Base-by-base conservation (phyloP, 495 filamentous ascomycete genomes). In the Aspergillus homomorphus region DNA sequence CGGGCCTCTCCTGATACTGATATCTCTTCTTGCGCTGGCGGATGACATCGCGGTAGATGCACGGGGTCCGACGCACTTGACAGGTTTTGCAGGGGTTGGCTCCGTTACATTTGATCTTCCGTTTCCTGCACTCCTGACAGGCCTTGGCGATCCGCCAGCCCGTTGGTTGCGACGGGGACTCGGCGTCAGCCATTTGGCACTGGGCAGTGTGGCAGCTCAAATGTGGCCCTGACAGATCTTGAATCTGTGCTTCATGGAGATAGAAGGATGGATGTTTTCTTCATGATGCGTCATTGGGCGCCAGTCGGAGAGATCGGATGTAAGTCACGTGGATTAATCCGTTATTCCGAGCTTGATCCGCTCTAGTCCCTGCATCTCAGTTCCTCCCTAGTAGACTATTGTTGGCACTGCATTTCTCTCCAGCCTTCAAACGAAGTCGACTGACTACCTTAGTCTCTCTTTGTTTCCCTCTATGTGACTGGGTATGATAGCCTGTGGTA, bases 41-140 rank as follows among this genome's bases (percentile, higher is more conserved):
- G 52, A 72, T 73, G 15, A 75, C 63, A 8, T 76, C 70, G 20
- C 76, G 68, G 50, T 77, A 78, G 16, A 74, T 38, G 52, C 76
- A 78, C 1, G 66, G 60, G 1, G 70, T 73, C 12, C 68, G 62
- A 7, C 74, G 64, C 48, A 66, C 53, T 16, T 74, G 63, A 48
- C 76, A 78, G 51, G 71, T 76, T 63, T 76, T 73, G 69, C 76
- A 78, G 57, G 76, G 76, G 16, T 65, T 66, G 42, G 60, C 49
- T 26, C 76, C 76, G 51, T 73, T 75, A 63, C 76, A 78, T 20
- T 71, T 70, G 64, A 78, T 77, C 61, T 78, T 78, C 56, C 74
- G 64, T 53, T 72, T 73, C 15, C 76, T 68, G 51, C 76, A 78
- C 58, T 77, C 73, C 56, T 78, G 67, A 50, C 76, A 78, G 0